Evolutionary conservation across 108 stramenopile species (phyloP).

Genomic region (Cyclostephanos invisitatus): DNA sequence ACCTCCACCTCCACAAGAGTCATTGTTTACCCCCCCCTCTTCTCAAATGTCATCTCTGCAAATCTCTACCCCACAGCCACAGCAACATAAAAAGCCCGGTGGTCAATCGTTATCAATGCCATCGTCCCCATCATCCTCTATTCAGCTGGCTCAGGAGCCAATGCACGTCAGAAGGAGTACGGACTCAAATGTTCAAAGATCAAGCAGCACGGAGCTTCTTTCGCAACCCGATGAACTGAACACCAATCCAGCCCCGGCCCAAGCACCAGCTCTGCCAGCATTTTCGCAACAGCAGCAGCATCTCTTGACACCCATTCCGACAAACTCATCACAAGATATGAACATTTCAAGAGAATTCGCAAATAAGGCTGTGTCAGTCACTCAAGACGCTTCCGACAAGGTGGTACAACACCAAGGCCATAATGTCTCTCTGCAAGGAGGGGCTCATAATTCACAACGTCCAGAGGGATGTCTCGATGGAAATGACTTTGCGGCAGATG

Average conservation of each 20-base stretch:
- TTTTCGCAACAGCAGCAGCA: not conserved
- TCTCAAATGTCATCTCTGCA: constrained; percentile 24
- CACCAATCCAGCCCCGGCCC: constrained; percentile 3
- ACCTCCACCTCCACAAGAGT: constrained; percentile 11
- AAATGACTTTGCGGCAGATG: constrained; percentile 47
- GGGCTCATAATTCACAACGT: constrained; percentile 7
- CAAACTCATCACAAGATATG: constrained; percentile 6
- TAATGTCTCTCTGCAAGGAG: not conserved
- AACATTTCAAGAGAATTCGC: constrained; percentile 1
- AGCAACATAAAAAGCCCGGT: constrained; percentile 20
- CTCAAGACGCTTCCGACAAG: constrained; percentile 13
- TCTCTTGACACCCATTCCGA: constrained; percentile 2
- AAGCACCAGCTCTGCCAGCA: not conserved
- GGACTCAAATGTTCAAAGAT: constrained; percentile 10
- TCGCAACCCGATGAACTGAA: constrained; percentile 4
- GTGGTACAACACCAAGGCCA: not conserved
- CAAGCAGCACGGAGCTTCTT: constrained; percentile 20
- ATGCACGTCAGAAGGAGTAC: constrained; percentile 27
- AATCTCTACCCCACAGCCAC: constrained; percentile 24
- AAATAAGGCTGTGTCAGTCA: not conserved
- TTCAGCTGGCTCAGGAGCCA: constrained; percentile 28
- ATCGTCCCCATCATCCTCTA: constrained; percentile 1
- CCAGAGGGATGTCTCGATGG: constrained; percentile 18
- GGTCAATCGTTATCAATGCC: constrained; percentile 13
- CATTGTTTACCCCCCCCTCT: constrained; percentile 4